Conservation (phyloP, 192 early-diverging fungal species). For the Spinellus fusiger region DNA sequence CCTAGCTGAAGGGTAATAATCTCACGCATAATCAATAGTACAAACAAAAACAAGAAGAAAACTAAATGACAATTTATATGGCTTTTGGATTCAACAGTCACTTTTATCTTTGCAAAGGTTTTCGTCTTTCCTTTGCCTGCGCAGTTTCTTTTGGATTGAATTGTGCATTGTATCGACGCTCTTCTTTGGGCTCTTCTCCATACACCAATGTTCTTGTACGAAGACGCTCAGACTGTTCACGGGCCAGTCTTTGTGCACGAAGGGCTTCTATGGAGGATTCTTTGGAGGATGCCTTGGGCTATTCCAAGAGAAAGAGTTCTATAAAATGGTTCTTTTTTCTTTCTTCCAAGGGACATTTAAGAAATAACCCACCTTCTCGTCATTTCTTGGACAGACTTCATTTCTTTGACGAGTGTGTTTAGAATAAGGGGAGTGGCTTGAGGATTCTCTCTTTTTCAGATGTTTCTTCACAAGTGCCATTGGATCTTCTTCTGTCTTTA, state of each 20-base stretch:
- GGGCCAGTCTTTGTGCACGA: constrained; percentile 35
- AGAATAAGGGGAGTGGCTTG: too few relatives aligned
- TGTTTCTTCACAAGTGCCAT: not conserved
- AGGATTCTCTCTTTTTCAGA: not conserved
- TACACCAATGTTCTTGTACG: constrained; percentile 9
- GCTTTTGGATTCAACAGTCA: not conserved
- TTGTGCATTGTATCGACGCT: constrained; percentile 42
- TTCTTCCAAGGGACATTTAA: constrained; percentile 3
- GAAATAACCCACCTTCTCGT: not conserved
- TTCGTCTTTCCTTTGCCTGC: constrained; percentile 30
- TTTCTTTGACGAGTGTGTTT: too few relatives aligned
- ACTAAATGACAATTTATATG: too few relatives aligned
- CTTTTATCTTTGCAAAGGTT: not conserved
- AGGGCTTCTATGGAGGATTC: constrained; percentile 34
- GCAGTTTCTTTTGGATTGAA: constrained; percentile 47
- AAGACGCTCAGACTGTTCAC: constrained; percentile 36
- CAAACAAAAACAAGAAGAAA: too few relatives aligned
- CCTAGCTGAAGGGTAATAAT: constrained; percentile 94
- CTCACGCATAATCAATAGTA: constrained; percentile 69
- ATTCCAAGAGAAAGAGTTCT: too few relatives aligned
- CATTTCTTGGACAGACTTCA: too few relatives aligned
- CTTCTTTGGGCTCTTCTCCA: not conserved
- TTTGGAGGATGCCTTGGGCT: not conserved
- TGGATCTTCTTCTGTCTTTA: not conserved
- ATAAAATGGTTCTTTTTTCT: not conserved